phyloP scores from a whole-genome alignment of 2,329 filamentous ascomycete genomes.

The Botrytis squamosa region DNA sequence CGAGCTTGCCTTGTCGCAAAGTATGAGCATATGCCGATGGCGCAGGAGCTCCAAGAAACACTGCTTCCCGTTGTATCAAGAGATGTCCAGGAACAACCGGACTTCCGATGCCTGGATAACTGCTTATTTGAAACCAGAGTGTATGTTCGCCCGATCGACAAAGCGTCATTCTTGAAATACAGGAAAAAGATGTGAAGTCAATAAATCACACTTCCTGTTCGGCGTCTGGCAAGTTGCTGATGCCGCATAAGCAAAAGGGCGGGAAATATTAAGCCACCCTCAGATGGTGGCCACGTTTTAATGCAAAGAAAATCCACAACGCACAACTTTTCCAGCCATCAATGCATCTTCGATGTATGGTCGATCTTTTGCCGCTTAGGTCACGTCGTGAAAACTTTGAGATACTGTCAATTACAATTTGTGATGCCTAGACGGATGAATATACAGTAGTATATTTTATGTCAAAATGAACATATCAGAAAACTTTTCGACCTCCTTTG shows the following conservation, averaged over 20 bases:
- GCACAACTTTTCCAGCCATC: neutral
- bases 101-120: conserved; percentile 1
- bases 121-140: neutral
- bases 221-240: neutral
- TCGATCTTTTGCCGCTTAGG: neutral
- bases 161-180: neutral
- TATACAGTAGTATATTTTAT: neutral
- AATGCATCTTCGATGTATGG: neutral
- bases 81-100: neutral
- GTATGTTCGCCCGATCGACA: neutral
- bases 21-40: neutral
- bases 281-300: conserved; percentile 7
- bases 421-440: neutral
- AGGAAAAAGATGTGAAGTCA: neutral
- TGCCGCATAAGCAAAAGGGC: neutral
- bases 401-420: neutral
- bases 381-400: neutral
- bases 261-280: conserved; percentile 8
- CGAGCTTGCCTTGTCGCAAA: neutral
- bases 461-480: neutral
- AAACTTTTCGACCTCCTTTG: neutral
- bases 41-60: neutral
- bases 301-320: conserved; percentile 14
- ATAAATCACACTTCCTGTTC: conserved; percentile 1
- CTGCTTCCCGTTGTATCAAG: neutral